Percentiles rank a stretch among this genome's conserved stretches.
Evolutionary conservation across 345 rosid genomes (phyloP).

Genomic region (Sisymbrium irio): DNA sequence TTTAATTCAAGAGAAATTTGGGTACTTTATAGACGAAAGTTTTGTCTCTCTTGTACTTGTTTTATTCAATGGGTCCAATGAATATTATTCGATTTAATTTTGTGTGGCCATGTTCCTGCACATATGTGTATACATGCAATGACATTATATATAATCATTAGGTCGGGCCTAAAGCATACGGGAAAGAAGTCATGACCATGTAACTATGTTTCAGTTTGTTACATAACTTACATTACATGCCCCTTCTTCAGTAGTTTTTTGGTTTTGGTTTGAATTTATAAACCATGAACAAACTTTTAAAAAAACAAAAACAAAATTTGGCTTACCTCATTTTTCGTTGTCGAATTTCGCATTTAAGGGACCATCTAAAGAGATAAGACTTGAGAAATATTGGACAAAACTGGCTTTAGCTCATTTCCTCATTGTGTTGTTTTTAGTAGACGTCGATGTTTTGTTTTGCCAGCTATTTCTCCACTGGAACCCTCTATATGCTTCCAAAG

Average conservation of each 20-base stretch:
- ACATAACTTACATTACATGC: no score
- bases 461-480: slow-evolving; percentile 22
- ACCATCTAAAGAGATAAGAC: slow-evolving; percentile 26
- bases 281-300: background rate
- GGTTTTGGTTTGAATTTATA: background rate
- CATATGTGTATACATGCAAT: background rate
- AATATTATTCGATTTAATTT: slow-evolving; percentile 11
- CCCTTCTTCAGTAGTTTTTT: no score
- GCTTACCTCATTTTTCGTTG: background rate
- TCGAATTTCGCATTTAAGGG: slow-evolving; percentile 7
- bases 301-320: background rate
- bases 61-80: slow-evolving; percentile 31
- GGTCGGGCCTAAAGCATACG: background rate
- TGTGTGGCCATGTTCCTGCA: slow-evolving; percentile 31
- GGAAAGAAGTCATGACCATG: background rate
- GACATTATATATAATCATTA: background rate
- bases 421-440: background rate
- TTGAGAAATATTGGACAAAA: background rate
- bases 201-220: no score
- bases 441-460: slow-evolving; percentile 15
- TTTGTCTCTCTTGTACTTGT: slow-evolving; percentile 33
- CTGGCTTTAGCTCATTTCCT: slow-evolving; percentile 11
- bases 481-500: slow-evolving; percentile 22
- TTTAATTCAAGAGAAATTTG: slow-evolving; percentile 5
- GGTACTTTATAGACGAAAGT: slow-evolving; percentile 14